Evolutionary conservation across 1,284 basidiomycete species (phyloP).

Genomic region (Fomitopsis schrenkii): DNA sequence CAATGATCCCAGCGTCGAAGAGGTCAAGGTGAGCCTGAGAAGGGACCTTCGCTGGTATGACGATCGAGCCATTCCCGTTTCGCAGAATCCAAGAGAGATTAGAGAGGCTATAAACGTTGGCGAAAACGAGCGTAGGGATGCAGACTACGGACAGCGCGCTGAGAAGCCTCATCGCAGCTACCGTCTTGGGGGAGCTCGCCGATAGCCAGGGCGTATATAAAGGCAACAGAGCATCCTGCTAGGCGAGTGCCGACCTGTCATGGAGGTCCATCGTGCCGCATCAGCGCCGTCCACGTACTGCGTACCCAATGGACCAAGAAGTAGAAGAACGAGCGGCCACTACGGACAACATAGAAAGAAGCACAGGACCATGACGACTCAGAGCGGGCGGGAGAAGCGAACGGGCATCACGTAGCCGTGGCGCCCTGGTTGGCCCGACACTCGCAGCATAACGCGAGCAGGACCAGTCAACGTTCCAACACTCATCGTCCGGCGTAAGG

Average conservation of each 20-base stretch:
- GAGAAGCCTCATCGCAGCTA: constrained; percentile 1
- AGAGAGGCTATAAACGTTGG: constrained; percentile 40
- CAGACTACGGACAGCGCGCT: constrained; percentile 9
- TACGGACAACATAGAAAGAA: not conserved
- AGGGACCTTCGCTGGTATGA: constrained; percentile 48
- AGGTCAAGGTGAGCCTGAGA: constrained; percentile 56
- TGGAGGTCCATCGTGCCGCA: no score
- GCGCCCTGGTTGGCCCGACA: no score
- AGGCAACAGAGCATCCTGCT: no score
- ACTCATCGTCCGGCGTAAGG: no score
- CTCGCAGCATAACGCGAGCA: no score
- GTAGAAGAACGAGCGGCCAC: not conserved
- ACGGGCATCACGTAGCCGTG: no score
- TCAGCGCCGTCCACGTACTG: no score
- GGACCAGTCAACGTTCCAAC: no score
- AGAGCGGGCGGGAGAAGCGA: no score
- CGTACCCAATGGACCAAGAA: constrained; percentile 47
- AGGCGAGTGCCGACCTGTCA: no score
- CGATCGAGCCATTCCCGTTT: constrained; percentile 51
- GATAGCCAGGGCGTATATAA: no score
- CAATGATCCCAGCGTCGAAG: constrained; percentile 47
- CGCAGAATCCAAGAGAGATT: constrained; percentile 48
- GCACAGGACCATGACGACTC: no score
- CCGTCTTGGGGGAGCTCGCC: not conserved
- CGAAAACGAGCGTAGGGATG: constrained; percentile 18